Base-by-base conservation (phyloP, 164 flowering plant genomes). In the Dillenia suffruticosa region DNA sequence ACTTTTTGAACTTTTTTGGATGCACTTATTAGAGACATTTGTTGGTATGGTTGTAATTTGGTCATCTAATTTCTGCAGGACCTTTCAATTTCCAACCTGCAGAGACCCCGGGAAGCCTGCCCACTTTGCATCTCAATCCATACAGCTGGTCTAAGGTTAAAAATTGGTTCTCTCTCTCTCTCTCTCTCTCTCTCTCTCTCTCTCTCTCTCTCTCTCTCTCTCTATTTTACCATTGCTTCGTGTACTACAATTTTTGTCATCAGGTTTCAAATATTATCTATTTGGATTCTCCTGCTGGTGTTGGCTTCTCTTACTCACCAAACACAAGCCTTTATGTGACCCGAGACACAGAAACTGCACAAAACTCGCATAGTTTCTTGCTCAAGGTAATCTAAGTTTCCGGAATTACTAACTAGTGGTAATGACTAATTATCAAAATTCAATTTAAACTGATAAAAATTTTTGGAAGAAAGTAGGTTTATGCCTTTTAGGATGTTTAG, bases 281-380 rank as follows among this genome's bases (percentile, higher is more conserved):
- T 74, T 71, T 95, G 80, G 99, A 95, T 72, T 95, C 97, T 51
- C 99, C 99, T 14, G 86, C 85, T 61, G 97, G 99, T 56, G 99
- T 95, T 72, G 97, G 99, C 56, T 72, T 84, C 40, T 92, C 99
- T 17, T 95, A 92, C 77, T 88, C 97, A 0, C 61, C 71, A 17
- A 79, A 78, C 46, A 12, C 10, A 51, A 59, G 64, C 2, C 96
- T 88, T 58, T 95, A 92, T 52, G 12, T 2, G 10, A 95, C 97
- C 12, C 94, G 96, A 61, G 97, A 95, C 68, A 24, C 57, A 9
- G 68, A 86, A 59, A 95, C 97, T 64, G 97, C 99, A 9, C 62
- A 70, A 46, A 97, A 92, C 67, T 61, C 89, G 1, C 92, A 93
- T 57, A 60, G 72, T 10, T 93, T 93, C 70, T 90, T 93, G 66